Evolutionary conservation across 2,329 filamentous ascomycete species (phyloP).

Genomic region (Ciborinia camelliae): DNA sequence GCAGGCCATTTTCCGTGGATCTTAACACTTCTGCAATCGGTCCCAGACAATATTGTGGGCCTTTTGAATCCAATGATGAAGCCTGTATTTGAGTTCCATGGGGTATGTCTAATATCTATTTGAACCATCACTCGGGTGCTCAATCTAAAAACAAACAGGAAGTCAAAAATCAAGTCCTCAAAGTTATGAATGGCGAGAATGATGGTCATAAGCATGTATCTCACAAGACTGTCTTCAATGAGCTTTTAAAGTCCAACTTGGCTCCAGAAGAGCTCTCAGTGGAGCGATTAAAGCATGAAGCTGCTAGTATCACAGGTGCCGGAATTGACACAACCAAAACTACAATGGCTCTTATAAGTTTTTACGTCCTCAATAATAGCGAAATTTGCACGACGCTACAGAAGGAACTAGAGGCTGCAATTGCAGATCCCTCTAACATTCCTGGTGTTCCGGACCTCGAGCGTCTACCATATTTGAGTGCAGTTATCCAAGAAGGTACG

Average conservation of each 20-base stretch:
- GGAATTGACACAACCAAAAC: conserved; percentile 41
- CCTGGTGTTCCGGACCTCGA: conserved; percentile 28
- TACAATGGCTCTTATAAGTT: conserved; percentile 38
- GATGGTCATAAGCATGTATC: conserved; percentile 14
- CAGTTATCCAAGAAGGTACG: conserved; percentile 37
- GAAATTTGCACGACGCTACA: conserved; percentile 34
- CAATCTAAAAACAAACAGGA: conserved; percentile 39
- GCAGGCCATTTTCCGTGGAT: background rate
- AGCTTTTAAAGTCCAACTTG: conserved; percentile 30
- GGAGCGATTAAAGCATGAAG: conserved; percentile 38
- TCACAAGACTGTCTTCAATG: conserved; percentile 32
- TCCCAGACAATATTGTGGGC: background rate
- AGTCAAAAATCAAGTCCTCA: conserved; percentile 35
- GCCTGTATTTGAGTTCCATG: background rate
- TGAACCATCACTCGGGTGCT: background rate
- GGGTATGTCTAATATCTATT: conserved; percentile 2
- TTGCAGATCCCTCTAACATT: conserved; percentile 8
- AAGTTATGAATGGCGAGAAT: background rate
- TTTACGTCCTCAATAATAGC: conserved; percentile 39
- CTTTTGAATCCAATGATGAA: background rate
- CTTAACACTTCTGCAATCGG: background rate
- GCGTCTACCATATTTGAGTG: conserved; percentile 36
- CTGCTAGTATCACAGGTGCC: conserved; percentile 35
- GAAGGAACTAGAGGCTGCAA: conserved; percentile 35
- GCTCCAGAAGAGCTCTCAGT: conserved; percentile 38